A percentile compares a stretch with the other conserved stretches of the same genome.
Conservation (phyloP, 148 eudicot genomes). For the Pouteria glomerata region DNA sequence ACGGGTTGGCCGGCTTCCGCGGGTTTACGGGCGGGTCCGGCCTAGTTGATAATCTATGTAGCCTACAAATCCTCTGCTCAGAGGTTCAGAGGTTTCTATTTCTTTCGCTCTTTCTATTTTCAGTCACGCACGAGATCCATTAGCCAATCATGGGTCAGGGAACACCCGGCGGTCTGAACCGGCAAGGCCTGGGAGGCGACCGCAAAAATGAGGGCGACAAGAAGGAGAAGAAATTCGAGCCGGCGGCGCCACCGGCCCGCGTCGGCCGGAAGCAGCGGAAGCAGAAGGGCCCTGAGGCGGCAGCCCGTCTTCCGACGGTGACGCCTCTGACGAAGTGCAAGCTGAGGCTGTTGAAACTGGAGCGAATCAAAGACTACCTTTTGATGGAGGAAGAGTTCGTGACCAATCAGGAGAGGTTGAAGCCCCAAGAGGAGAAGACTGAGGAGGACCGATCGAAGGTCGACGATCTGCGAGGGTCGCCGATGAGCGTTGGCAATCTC, state of each 20-base stretch:
- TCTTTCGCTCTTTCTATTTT: not conserved
- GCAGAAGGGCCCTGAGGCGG: slow-evolving; percentile 66
- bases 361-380: slow-evolving; percentile 65
- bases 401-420: slow-evolving; percentile 70
- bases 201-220: slow-evolving; percentile 50
- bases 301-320: slow-evolving; percentile 59
- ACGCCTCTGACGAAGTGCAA: slow-evolving; percentile 74
- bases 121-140: not conserved
- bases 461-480: slow-evolving; percentile 76
- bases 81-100: no score
- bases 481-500: slow-evolving; percentile 83
- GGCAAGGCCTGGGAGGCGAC: slow-evolving; percentile 46
- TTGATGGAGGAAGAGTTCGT: slow-evolving; percentile 87
- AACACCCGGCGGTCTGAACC: slow-evolving; percentile 34
- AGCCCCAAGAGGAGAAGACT: slow-evolving; percentile 82
- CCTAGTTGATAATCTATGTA: no score
- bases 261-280: slow-evolving; percentile 83
- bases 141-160: slow-evolving; percentile 12
- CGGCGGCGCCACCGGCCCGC: slow-evolving; percentile 72
- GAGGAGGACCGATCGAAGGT: slow-evolving; percentile 84
- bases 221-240: slow-evolving; percentile 71
- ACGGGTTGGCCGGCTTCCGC: no score
- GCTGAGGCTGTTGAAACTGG: slow-evolving; percentile 68
- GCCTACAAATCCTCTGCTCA: no score
- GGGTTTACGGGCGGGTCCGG: no score